Conservation (phyloP, 345 rosid genomes). For the Trapa bicornis region DNA sequence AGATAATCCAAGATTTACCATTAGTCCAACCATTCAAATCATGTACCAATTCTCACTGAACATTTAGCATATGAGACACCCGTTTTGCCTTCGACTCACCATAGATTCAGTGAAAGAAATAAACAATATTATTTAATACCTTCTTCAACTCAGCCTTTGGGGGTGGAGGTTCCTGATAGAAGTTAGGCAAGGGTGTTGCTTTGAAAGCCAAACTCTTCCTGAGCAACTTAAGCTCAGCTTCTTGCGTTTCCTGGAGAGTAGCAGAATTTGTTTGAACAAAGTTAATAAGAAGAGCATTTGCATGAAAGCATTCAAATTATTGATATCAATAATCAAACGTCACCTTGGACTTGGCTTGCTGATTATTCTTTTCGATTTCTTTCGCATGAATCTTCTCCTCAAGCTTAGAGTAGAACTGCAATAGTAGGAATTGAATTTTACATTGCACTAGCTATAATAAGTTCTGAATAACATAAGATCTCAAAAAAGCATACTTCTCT, state of each 20-base stretch:
- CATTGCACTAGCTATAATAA: neutral
- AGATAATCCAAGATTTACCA: neutral
- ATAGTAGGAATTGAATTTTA: conserved; percentile 4
- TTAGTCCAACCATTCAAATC: neutral
- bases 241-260: conserved; percentile 69
- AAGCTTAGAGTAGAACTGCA: conserved; percentile 84
- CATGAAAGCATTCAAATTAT: conserved; percentile 4
- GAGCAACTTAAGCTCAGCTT: conserved; percentile 82
- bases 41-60: neutral
- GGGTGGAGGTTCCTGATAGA: conserved; percentile 94
- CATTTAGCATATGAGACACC: too few species aligned
- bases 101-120: neutral
- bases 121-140: conserved; percentile 23
- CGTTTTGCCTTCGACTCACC: too few species aligned
- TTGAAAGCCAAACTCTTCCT: conserved; percentile 90
- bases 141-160: conserved; percentile 79
- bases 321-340: conserved; percentile 1
- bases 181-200: conserved; percentile 97
- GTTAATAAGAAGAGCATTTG: neutral
- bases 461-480: neutral
- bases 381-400: conserved; percentile 96
- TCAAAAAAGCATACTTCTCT: conserved; percentile 52
- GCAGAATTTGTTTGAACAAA: conserved; percentile 6
- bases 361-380: conserved; percentile 60
- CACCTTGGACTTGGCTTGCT: conserved; percentile 97